A percentile compares a stretch with the other conserved stretches of the same genome.
phyloP scores from a whole-genome alignment of 2,329 filamentous ascomycete genomes.

The Cercospora sp. region DNA sequence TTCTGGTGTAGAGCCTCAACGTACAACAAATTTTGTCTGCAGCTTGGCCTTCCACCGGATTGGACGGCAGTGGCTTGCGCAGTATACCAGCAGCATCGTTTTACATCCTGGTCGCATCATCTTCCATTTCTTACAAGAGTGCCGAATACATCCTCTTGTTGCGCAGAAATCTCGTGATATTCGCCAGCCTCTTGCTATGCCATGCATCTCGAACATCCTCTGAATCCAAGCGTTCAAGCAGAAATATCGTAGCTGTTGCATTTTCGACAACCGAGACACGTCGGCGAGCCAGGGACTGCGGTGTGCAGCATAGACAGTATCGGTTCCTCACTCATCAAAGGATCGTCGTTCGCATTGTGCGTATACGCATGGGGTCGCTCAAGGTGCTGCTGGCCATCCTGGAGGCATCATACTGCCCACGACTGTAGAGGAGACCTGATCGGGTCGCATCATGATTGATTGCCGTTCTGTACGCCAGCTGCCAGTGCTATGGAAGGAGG shows the following conservation, averaged over 20 bases:
- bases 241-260: not conserved
- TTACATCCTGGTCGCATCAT: not conserved
- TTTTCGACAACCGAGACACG: not conserved
- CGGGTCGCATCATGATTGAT: not conserved
- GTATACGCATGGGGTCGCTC: not conserved
- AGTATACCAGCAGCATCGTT: not conserved
- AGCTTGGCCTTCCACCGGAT: not conserved
- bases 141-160: not conserved
- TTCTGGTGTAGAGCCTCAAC: not conserved
- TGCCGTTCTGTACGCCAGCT: not conserved
- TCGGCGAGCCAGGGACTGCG: not conserved
- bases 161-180: not conserved
- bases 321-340: not conserved
- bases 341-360: not conserved
- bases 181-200: not conserved
- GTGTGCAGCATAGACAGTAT: not conserved
- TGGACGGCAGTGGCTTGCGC: not conserved
- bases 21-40: not conserved
- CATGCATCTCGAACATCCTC: not conserved
- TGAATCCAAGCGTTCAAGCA: not conserved
- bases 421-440: not conserved
- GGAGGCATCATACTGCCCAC: not conserved
- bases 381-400: not conserved
- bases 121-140: too few species aligned
- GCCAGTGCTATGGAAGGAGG: not conserved